Evolutionary conservation across 495 filamentous ascomycete genomes (phyloP).

Genomic region (Mytilinidion resinicola): DNA sequence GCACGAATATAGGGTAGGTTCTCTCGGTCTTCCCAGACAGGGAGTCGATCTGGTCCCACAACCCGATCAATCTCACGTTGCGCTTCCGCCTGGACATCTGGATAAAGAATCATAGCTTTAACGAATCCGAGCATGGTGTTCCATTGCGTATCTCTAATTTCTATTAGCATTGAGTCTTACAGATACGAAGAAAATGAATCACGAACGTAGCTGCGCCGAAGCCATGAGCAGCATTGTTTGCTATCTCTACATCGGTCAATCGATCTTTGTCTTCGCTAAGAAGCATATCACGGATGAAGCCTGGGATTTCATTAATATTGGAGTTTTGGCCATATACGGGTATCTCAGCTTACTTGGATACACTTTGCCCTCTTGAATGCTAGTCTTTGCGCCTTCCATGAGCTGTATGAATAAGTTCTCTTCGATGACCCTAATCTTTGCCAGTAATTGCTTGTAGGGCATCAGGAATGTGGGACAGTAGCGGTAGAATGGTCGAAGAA

Average conservation of each 20-base stretch:
- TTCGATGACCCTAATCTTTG: not conserved
- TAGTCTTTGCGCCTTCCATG: not conserved
- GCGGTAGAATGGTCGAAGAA: not conserved
- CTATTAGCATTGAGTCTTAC: not conserved
- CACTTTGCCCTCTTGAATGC: not conserved
- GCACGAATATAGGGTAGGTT: not conserved
- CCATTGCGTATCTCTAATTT: not conserved
- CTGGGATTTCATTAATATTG: not conserved
- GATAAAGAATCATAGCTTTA: not conserved
- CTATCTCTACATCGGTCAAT: not conserved
- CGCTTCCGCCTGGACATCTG: not conserved
- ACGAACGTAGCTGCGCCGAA: not conserved
- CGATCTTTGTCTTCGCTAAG: constrained; percentile 1
- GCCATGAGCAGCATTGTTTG: constrained; percentile 2
- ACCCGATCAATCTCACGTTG: not conserved
- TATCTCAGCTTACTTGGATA: not conserved
- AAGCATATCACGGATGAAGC: constrained; percentile 3
- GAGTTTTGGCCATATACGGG: not conserved
- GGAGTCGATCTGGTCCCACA: not conserved
- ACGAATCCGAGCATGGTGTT: not conserved
- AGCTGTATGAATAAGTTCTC: not conserved
- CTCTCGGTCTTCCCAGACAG: not conserved
- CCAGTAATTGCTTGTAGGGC: not conserved
- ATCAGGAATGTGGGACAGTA: not conserved
- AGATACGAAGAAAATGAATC: not conserved